A percentile compares a stretch with the other conserved stretches of the same genome.
Evolutionary conservation across 805 yeast species (phyloP).

Genomic region (Sugiyamaella chiloensis): DNA sequence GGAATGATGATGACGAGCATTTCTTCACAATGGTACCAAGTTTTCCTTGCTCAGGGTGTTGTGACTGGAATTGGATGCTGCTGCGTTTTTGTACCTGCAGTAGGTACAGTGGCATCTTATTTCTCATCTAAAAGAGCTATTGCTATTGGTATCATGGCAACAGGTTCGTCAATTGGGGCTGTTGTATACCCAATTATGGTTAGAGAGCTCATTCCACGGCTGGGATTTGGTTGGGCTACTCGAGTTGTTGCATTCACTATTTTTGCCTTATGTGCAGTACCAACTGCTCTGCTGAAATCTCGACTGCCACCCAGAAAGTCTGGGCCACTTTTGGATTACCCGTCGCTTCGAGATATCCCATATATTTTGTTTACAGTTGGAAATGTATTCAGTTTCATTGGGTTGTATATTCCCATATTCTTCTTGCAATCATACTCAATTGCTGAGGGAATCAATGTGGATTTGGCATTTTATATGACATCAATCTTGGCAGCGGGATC

Average conservation of each 20-base stretch:
- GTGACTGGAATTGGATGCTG: slow-evolving; percentile 46
- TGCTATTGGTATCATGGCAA: slow-evolving; percentile 45
- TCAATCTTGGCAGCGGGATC: slow-evolving; percentile 37
- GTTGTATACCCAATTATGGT: slow-evolving; percentile 47
- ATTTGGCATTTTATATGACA: slow-evolving; percentile 29
- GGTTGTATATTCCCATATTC: slow-evolving; percentile 33
- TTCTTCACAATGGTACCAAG: slow-evolving; percentile 44
- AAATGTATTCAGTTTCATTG: slow-evolving; percentile 40
- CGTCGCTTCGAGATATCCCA: slow-evolving; percentile 23
- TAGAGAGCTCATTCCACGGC: slow-evolving; percentile 38
- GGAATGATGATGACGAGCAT: slow-evolving; percentile 35
- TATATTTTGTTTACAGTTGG: slow-evolving; percentile 23
- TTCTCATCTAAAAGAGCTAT: slow-evolving; percentile 42
- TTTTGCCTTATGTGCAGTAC: slow-evolving; percentile 26
- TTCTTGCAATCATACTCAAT: slow-evolving; percentile 33
- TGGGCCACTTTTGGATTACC: slow-evolving; percentile 24
- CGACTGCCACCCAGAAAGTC: slow-evolving; percentile 29
- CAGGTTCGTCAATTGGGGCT: slow-evolving; percentile 53
- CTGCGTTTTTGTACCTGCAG: slow-evolving; percentile 42
- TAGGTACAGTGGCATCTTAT: slow-evolving; percentile 46
- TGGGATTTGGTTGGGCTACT: slow-evolving; percentile 51
- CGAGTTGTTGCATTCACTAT: slow-evolving; percentile 44
- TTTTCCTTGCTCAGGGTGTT: slow-evolving; percentile 51
- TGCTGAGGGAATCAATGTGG: slow-evolving; percentile 22
- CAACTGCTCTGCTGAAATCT: slow-evolving; percentile 24